Evolutionary conservation across 805 yeast species (phyloP), one percentile per base, ranked within the genome.

Genomic region (Nakazawaea pomicola): DNA sequence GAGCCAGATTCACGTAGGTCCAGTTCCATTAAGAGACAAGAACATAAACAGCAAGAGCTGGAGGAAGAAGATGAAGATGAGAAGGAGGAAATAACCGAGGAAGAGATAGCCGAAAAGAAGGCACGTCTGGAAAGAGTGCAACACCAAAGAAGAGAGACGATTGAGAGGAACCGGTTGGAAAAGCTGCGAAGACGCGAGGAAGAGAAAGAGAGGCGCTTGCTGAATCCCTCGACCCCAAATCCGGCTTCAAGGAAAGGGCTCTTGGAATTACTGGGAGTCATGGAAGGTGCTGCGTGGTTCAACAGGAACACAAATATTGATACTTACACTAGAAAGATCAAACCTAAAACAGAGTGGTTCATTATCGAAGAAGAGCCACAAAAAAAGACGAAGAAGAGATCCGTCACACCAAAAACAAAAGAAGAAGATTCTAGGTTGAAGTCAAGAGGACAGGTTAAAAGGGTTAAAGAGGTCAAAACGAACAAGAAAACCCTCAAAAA

Each of bases 11-110:
- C 45, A 2, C 24, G 41, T 8, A 46, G 54, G 33, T 19, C 40
- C 12, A 40, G 46, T 10, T 48, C 52, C 23, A 15, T 43, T 18
- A 48, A 46, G 40, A 24, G 41, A 25, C 25, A 25, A 24, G n/a
- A 7, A 7, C 39, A 19, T 15, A 37, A 29, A 37, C 23, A 14
- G 21, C 16, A 32, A n/a, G 16, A 32, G 16, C 6, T 20, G 6
- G 16, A 20, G 4, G 17, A 19, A 6, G 15, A 4, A 6, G 9
- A 19, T 4, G 20, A 23, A 10, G 7, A 15, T 8, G 34, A 9
- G 19, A 14, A 29, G 3, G 17, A 10, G 7, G 41, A 30, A 23
- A 15, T 38, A 7, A 31, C 35, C 17, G 41, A 38, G 33, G 35
- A 30, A 11, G 35, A 38, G 27, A 30, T 16, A 17, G 30, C 15